Evolutionary conservation across 805 yeast species (phyloP), one percentile per base, ranked within the genome.

Genomic region (Priceomyces fermenticarens): DNA sequence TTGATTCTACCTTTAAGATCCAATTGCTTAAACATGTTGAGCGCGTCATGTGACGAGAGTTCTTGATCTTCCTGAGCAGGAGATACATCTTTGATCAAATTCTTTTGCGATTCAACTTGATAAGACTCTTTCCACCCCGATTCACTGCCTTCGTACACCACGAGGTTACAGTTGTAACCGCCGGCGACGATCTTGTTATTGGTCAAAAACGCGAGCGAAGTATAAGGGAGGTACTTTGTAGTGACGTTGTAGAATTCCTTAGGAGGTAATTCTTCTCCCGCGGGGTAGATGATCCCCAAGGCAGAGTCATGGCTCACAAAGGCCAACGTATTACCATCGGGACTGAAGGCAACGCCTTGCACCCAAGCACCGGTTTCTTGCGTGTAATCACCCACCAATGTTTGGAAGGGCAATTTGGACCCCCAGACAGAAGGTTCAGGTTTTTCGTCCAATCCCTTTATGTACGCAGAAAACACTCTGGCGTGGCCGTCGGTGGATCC

Each of bases 401-500:
- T 88, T 64, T 85, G 90, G 74, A 93, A 93, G 23, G 99, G 99
- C 61, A 93, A 78, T 58, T 91, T 83, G 45, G 86, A 85, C 42
- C 98, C 99, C 98, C 99, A 93, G 16, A 80, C 80, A 0, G 91
- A 70, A 2, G 93, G 78, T 20, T 70, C 79, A 1, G 96, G 96
- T 55, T 86, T 86, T 31, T 76, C 67, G 57, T 93, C 99, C 48
- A 91, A 75, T 4, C 93, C 88, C 69, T 93, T 93, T 60, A 93
- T 74, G 62, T 74, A 93, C 7, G 95, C 88, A 11, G 95, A 84
- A 52, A 90, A 88, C 27, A 91, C 96, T 45, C 96, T 74, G 35
- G 85, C 87, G 55, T 85, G 95, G 20, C 96, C 96, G 59, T 91
- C 97, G 6, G 97, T 86, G 15, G 96, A 88, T 16, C 98, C 98